Evolutionary conservation across 805 yeast genomes (phyloP).

Genomic region (Zygoascus bituminiphila): DNA sequence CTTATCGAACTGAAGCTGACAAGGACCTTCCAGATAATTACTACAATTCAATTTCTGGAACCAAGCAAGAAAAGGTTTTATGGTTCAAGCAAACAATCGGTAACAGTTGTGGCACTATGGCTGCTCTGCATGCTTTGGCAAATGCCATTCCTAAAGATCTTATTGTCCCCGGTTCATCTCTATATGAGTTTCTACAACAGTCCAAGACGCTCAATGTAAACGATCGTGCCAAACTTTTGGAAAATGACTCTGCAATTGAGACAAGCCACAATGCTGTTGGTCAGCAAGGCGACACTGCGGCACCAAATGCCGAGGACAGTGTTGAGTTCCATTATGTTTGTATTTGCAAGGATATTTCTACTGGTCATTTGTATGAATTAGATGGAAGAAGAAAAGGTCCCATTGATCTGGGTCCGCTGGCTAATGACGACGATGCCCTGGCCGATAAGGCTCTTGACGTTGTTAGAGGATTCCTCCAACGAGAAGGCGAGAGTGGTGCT

Average conservation of each 20-base stretch:
- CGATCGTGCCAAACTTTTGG: conserved; percentile 39
- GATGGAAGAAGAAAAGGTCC: conserved; percentile 87
- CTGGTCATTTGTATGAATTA: conserved; percentile 60
- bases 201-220: conserved; percentile 21
- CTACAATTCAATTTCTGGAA: conserved; percentile 23
- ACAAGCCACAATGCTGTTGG: conserved; percentile 33
- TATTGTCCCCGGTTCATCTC: conserved; percentile 22
- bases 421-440: conserved; percentile 42
- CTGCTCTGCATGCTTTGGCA: conserved; percentile 58
- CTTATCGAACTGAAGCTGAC: conserved; percentile 38
- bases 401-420: conserved; percentile 43
- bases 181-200: conserved; percentile 25
- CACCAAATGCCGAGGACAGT: conserved; percentile 35
- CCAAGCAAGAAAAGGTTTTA: conserved; percentile 28
- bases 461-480: conserved; percentile 57
- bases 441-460: conserved; percentile 43
- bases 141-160: conserved; percentile 29
- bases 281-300: conserved; percentile 29
- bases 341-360: conserved; percentile 38
- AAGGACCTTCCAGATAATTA: conserved; percentile 17
- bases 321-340: conserved; percentile 72
- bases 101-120: conserved; percentile 92
- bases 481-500: conserved; percentile 32
- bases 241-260: conserved; percentile 34
- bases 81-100: conserved; percentile 83